phyloP scores from a whole-genome alignment of 495 filamentous ascomycete species.

The Cercophora samala region DNA sequence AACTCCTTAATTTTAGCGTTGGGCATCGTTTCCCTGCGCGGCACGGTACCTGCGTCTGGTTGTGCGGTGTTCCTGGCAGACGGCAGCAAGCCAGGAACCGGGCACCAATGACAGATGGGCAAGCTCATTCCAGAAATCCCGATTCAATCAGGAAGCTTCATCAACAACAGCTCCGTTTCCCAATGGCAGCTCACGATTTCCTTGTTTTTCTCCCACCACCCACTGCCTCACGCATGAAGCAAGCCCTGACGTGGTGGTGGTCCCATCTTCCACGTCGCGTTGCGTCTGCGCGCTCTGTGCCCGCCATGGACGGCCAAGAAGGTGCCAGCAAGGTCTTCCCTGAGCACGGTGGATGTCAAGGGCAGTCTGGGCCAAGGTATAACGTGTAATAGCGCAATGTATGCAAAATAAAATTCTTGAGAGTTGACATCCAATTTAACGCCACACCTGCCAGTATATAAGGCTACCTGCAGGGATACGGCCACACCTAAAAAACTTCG shows the following conservation, averaged over 20 bases:
- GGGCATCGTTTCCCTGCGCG: slow-evolving; percentile 18
- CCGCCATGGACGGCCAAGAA: background rate
- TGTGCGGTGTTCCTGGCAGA: slow-evolving; percentile 3
- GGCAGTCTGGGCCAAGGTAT: slow-evolving; percentile 4
- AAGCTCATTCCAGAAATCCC: background rate
- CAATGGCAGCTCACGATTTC: slow-evolving; percentile 6
- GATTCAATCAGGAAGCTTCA: slow-evolving; percentile 6
- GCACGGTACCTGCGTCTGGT: slow-evolving; percentile 24
- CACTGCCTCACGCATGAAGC: background rate
- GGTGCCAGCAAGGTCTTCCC: background rate
- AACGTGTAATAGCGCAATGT: too few species aligned
- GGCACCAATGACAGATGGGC: slow-evolving; percentile 13
- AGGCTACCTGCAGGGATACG: too few species aligned
- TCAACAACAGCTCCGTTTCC: background rate
- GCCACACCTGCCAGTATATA: too few species aligned
- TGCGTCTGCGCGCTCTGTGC: background rate
- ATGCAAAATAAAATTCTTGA: too few species aligned
- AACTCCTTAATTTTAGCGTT: slow-evolving; percentile 37
- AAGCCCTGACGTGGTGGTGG: background rate
- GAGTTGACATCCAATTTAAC: too few species aligned
- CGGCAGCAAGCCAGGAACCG: slow-evolving; percentile 6
- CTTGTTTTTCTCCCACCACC: background rate
- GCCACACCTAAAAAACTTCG: too few species aligned
- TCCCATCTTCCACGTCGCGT: background rate
- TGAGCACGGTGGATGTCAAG: background rate